Evolutionary conservation across 768 basidiomycete species (phyloP), one percentile per base, ranked within the genome.

Genomic region (Termitomyces titanicus): DNA sequence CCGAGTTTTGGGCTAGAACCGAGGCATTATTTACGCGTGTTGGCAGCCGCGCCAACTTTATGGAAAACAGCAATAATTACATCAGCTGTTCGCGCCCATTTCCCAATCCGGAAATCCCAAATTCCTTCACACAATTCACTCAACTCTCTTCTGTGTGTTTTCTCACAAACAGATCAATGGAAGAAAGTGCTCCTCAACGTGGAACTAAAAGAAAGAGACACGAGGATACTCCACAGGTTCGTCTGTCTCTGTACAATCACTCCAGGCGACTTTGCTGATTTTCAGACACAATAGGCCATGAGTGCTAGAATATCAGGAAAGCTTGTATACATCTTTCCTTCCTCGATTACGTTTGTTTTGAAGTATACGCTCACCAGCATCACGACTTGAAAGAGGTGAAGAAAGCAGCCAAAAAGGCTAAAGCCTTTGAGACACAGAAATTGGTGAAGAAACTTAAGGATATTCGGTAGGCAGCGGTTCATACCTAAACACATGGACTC

Each of bases 401-500:
- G 59, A 89, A 88, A 62, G 81, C 86, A 5, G 82, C 87, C 27
- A 95, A 92, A 74, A 91, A 88, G 64, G 87, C 88, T 10, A 91
- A 84, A 66, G 72, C 80, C 0, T 89, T 91, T 57, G 94, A 96
- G 72, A 82, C 81, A 0, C 89, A 87, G 68, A 89, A 87, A 66
- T 70, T 88, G n/a, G 79, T 94, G 55, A 95, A 93, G 75, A 85
- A 82, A 69, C 72, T 94, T 27, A 93, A 89, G 68, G 78, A 75
- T 24, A 68, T 86, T 27, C 74, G 88, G 89, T 89, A 58, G 48
- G 74, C 5, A 25, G 12, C 17, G 15, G 33, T 10, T 25, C n/a
- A 1, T 53, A 34, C 34, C 22, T 6, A 34, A 40, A 6, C 18
- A 29, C 40, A 43, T 31, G 17, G 15, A 43, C 3, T 22, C 31